Conservation (phyloP, 129 eudicot species). For the Flaveria sonorensis region DNA sequence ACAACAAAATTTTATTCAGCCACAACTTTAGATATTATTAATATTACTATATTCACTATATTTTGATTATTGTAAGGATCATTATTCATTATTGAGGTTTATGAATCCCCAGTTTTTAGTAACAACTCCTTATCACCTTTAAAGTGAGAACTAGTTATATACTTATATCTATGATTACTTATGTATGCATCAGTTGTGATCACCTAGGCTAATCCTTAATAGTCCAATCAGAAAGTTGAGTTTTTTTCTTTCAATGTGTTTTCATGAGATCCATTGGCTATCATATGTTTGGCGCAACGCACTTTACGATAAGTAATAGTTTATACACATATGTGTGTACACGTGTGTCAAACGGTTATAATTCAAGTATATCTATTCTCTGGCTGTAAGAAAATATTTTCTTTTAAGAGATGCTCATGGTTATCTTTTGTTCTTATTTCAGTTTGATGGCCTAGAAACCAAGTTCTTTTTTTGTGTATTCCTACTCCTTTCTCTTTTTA, state of each 20-base stretch:
- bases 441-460: not conserved
- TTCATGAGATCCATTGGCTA: not conserved
- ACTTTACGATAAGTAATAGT: not conserved
- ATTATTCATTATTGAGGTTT: no score
- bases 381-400: not conserved
- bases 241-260: slow-evolving; percentile 5
- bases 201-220: not conserved
- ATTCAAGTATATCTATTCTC: not conserved
- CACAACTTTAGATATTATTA: not conserved
- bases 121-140: no score
- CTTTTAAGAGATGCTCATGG: not conserved
- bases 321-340: not conserved
- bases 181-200: not conserved
- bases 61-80: not conserved
- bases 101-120: no score
- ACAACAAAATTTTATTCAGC: not conserved
- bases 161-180: not conserved
- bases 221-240: not conserved
- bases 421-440: not conserved
- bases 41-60: not conserved
- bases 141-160: no score
- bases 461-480: not conserved
- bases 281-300: not conserved
- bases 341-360: not conserved
- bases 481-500: no score